A percentile compares a stretch with the other conserved stretches of the same genome.
Evolutionary conservation across 2,329 filamentous ascomycete genomes (phyloP).

Genomic region (Fusarium sp.): DNA sequence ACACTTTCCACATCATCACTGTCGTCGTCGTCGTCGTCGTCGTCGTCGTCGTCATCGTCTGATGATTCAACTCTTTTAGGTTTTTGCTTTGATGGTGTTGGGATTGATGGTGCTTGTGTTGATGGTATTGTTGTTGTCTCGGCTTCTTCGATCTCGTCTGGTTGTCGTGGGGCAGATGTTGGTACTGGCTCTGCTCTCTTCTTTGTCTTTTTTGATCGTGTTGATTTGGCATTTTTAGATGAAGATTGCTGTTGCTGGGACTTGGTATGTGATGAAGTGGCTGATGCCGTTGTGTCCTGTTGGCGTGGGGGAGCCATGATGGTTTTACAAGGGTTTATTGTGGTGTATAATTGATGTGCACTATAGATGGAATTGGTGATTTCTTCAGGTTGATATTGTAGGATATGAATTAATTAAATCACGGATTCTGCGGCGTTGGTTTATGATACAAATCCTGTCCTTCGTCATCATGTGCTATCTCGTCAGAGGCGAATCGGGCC

Average conservation of each 20-base stretch:
- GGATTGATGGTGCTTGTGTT: slow-evolving; percentile 8
- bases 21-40: slow-evolving; percentile 18
- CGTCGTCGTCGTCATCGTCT: slow-evolving; percentile 18
- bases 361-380: neutral
- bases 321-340: neutral
- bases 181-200: slow-evolving; percentile 6
- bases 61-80: slow-evolving; percentile 28
- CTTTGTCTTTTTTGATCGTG: slow-evolving; percentile 6
- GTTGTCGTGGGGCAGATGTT: slow-evolving; percentile 15
- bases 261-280: slow-evolving; percentile 21
- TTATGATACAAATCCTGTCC: slow-evolving; percentile 16
- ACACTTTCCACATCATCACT: slow-evolving; percentile 42
- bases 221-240: slow-evolving; percentile 10
- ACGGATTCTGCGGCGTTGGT: neutral
- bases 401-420: neutral
- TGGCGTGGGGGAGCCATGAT: slow-evolving; percentile 29
- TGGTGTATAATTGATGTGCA: neutral
- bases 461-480: slow-evolving; percentile 48
- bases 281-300: slow-evolving; percentile 9
- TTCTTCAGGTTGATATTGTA: neutral
- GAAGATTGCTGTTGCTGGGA: slow-evolving; percentile 15
- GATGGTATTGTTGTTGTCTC: slow-evolving; percentile 10
- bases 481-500: slow-evolving; percentile 41
- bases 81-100: slow-evolving; percentile 13
- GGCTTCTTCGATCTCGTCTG: slow-evolving; percentile 42